Evolutionary conservation across 2,329 filamentous ascomycete genomes (phyloP).

Genomic region (Curvularia sp.): DNA sequence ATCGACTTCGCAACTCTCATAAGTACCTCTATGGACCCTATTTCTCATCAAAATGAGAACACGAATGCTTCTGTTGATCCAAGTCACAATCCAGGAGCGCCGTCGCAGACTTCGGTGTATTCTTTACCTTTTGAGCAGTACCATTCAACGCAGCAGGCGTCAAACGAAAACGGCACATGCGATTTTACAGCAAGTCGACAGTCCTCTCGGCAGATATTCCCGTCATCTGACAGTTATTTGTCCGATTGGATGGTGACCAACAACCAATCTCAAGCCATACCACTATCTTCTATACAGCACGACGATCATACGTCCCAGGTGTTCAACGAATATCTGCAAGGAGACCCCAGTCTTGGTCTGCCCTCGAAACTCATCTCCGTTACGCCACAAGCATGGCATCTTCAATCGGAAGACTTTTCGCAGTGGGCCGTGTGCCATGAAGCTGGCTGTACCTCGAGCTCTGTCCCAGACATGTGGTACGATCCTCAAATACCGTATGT

Average conservation of each 20-base stretch:
- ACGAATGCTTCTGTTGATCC: not conserved
- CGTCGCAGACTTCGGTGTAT: too few species aligned
- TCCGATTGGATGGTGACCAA: not conserved
- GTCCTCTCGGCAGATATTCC: not conserved
- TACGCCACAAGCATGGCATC: not conserved
- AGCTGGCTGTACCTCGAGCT: not conserved
- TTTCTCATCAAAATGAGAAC: not conserved
- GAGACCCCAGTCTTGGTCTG: not conserved
- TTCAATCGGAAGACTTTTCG: not conserved
- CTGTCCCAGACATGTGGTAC: not conserved
- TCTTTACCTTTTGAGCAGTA: not conserved
- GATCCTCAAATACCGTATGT: not conserved
- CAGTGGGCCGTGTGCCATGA: not conserved
- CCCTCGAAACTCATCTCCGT: not conserved
- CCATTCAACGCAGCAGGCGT: not conserved
- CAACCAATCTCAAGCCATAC: not conserved
- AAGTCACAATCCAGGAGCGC: too few species aligned
- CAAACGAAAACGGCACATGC: not conserved
- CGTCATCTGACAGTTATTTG: not conserved
- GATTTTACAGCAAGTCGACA: not conserved
- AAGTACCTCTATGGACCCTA: conserved; percentile 3
- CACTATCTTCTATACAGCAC: not conserved
- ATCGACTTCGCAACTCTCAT: conserved; percentile 24
- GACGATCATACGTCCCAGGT: not conserved
- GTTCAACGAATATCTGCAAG: not conserved